Conservation (phyloP, 805 yeast species). For the Clavispora phyllophila region DNA sequence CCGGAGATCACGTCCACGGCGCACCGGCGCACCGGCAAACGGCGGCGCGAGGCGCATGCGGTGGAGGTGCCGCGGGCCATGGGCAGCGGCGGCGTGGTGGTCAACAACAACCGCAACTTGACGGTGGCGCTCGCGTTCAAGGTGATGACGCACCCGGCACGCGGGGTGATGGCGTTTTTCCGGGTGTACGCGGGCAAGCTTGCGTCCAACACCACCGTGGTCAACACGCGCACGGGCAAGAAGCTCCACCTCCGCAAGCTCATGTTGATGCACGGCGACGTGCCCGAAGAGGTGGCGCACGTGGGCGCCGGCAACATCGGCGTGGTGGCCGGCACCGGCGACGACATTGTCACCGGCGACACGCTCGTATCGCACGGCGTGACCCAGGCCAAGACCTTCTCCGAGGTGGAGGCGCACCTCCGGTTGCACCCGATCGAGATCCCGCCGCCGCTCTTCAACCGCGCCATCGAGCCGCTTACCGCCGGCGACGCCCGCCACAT, state of each 20-base stretch:
- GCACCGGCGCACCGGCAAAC: conserved; percentile 12
- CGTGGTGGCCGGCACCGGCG: conserved; percentile 68
- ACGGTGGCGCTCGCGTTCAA: conserved; percentile 86
- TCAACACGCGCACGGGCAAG: conserved; percentile 66
- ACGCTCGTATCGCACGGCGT: conserved; percentile 66
- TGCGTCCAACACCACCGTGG: conserved; percentile 53
- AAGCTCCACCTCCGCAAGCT: conserved; percentile 64
- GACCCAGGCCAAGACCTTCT: conserved; percentile 34
- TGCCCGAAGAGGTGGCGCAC: conserved; percentile 62
- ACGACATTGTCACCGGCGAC: conserved; percentile 82
- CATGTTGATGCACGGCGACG: conserved; percentile 83
- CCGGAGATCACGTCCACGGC: conserved; percentile 47
- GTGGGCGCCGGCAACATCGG: conserved; percentile 84
- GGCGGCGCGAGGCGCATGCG: conserved; percentile 11
- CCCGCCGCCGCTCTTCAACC: conserved; percentile 92
- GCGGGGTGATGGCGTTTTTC: conserved; percentile 80
- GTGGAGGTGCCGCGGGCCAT: conserved; percentile 28
- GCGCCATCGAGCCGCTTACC: conserved; percentile 76
- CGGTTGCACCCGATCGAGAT: conserved; percentile 69
- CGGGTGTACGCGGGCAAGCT: conserved; percentile 84
- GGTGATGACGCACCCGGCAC: conserved; percentile 76
- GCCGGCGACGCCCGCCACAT: conserved; percentile 74
- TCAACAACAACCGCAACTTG: conserved; percentile 54
- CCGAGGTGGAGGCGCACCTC: conserved; percentile 37
- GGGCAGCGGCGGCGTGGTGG: conserved; percentile 41